A percentile compares a stretch with the other conserved stretches of the same genome.
Conservation (phyloP, 2,329 filamentous ascomycete genomes). For the Aspergillus sp. region DNA sequence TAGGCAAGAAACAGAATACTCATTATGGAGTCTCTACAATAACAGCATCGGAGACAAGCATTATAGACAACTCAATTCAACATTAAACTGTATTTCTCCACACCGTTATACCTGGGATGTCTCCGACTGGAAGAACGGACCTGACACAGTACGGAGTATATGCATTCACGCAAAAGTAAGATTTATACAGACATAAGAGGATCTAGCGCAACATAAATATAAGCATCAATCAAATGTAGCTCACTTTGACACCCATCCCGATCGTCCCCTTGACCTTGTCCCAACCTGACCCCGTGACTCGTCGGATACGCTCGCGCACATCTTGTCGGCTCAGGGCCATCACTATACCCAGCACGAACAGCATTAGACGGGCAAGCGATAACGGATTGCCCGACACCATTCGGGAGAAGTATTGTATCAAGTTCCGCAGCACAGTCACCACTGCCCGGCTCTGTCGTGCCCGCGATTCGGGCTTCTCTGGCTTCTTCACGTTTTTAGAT, state of each 20-base stretch:
- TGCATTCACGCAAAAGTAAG: slow-evolving; percentile 5
- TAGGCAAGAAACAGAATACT: too few relatives aligned
- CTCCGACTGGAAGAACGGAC: background rate
- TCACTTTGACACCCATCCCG: slow-evolving; percentile 96
- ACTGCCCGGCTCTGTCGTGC: slow-evolving; percentile 36
- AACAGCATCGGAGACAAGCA: too few relatives aligned
- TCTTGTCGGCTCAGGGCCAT: slow-evolving; percentile 67
- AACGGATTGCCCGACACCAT: slow-evolving; percentile 49
- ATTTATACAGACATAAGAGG: slow-evolving; percentile 4
- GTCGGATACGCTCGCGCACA: slow-evolving; percentile 64
- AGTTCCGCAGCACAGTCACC: slow-evolving; percentile 40
- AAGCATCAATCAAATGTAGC: slow-evolving; percentile 61
- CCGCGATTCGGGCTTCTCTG: slow-evolving; percentile 25
- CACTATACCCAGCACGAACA: slow-evolving; percentile 72
- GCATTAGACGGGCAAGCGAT: slow-evolving; percentile 54
- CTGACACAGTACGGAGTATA: background rate
- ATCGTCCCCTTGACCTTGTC: slow-evolving; percentile 74
- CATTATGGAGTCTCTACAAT: too few relatives aligned
- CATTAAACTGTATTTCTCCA: background rate
- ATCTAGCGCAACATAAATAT: background rate
- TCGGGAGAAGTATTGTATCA: slow-evolving; percentile 44
- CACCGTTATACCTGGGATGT: background rate
- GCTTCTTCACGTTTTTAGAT: slow-evolving; percentile 33
- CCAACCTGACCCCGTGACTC: slow-evolving; percentile 63
- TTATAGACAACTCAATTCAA: too few relatives aligned